Evolutionary conservation across 1,139 yeast genomes (phyloP).

Genomic region (Geotrichum siamense): DNA sequence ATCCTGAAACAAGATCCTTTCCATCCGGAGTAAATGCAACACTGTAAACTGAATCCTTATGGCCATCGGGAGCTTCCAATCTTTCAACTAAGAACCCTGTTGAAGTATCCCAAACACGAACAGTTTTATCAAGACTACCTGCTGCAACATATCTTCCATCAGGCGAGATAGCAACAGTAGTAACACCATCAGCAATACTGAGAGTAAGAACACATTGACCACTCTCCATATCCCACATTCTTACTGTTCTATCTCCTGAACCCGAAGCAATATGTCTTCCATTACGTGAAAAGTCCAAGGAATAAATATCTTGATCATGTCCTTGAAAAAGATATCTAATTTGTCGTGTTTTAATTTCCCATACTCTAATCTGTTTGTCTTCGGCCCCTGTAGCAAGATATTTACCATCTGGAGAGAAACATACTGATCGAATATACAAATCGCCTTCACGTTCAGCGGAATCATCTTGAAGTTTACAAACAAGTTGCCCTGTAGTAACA

Average conservation of each 20-base stretch:
- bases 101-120: conserved; percentile 94
- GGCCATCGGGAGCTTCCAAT: conserved; percentile 90
- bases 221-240: conserved; percentile 92
- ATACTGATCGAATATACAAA: conserved; percentile 87
- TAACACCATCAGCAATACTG: conserved; percentile 94
- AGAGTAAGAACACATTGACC: conserved; percentile 62
- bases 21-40: conserved; percentile 93
- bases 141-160: conserved; percentile 94
- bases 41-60: conserved; percentile 91
- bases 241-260: conserved; percentile 91
- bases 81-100: conserved; percentile 84
- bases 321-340: conserved; percentile 85
- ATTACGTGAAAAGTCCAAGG: conserved; percentile 91
- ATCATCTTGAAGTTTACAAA: conserved; percentile 84
- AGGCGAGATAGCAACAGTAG: conserved; percentile 66
- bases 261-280: conserved; percentile 94
- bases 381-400: conserved; percentile 97
- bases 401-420: conserved; percentile 96
- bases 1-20: conserved; percentile 87
- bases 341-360: conserved; percentile 88
- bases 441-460: conserved; percentile 52
- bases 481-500: conserved; percentile 84
- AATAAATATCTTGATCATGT: conserved; percentile 96
- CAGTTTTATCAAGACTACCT: conserved; percentile 91
- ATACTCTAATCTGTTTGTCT: conserved; percentile 90